Conservation (phyloP, 2,329 filamentous ascomycete genomes). For the Penicillium frequentans region DNA sequence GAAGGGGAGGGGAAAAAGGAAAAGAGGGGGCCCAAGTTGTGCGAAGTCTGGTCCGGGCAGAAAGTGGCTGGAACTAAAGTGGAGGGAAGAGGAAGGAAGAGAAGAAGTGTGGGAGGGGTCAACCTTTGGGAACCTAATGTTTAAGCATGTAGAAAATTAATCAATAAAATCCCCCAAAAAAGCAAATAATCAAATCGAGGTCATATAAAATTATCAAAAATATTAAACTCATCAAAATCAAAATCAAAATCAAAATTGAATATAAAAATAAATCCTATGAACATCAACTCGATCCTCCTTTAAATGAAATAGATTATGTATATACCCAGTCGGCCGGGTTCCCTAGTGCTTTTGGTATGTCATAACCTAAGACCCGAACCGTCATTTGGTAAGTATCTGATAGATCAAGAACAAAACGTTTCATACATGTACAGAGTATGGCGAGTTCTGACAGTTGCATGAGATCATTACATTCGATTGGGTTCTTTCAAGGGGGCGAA, state of each 20-base stretch:
- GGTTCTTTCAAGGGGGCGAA: neutral
- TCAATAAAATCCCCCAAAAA: neutral
- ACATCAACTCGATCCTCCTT: neutral
- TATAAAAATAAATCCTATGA: neutral
- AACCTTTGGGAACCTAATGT: neutral
- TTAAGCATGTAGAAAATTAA: neutral
- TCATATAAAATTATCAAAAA: neutral
- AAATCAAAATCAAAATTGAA: neutral
- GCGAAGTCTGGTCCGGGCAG: constrained; percentile 19
- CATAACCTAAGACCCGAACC: neutral
- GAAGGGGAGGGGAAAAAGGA: constrained; percentile 3
- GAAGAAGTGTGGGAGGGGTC: neutral
- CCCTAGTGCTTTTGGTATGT: neutral
- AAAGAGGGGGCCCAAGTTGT: constrained; percentile 10
- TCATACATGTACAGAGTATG: neutral
- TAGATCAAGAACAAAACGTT: neutral
- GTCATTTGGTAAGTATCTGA: neutral
- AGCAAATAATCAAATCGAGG: neutral
- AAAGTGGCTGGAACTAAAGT: constrained; percentile 24
- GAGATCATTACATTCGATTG: constrained; percentile 9
- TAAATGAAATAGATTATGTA: neutral
- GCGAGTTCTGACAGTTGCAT: constrained; percentile 5
- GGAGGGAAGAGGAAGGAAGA: constrained; percentile 1
- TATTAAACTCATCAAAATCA: neutral
- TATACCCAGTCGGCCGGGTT: neutral